Percentiles rank a stretch among this genome's conserved stretches.
phyloP scores from a whole-genome alignment of 2,329 filamentous ascomycete species.

The Neocatenulostroma microsporum region DNA sequence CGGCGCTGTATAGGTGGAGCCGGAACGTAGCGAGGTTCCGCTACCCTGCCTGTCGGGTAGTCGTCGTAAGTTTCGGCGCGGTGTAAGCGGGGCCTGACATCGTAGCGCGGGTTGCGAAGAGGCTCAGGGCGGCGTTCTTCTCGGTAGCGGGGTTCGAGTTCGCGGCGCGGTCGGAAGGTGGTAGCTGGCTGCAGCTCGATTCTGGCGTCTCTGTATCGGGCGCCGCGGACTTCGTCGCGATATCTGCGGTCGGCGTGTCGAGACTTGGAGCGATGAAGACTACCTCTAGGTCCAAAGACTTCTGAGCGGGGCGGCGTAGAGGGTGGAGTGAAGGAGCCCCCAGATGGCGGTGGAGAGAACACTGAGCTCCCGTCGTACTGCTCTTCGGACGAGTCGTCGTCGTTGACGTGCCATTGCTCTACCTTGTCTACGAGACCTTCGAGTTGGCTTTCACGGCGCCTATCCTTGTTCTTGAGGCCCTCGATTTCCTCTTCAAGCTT shows the following conservation, averaged over 20 bases:
- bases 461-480: slow-evolving; percentile 1
- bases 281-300: background rate
- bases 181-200: background rate
- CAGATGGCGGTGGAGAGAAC: slow-evolving; percentile 2
- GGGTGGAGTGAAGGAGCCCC: slow-evolving; percentile 7
- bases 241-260: background rate
- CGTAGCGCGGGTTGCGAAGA: background rate
- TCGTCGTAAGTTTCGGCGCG: slow-evolving; percentile 7
- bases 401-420: slow-evolving; percentile 7
- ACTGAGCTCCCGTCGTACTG: slow-evolving; percentile 2
- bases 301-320: slow-evolving; percentile 6
- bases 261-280: slow-evolving; percentile 4
- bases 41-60: slow-evolving; percentile 2
- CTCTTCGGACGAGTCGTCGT: slow-evolving; percentile 8
- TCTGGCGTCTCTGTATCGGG: background rate
- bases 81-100: background rate
- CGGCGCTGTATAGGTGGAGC: slow-evolving; percentile 1
- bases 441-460: slow-evolving; percentile 2
- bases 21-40: slow-evolving; percentile 1
- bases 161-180: background rate
- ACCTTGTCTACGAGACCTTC: slow-evolving; percentile 2
- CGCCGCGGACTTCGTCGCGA: background rate
- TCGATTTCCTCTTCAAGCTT: slow-evolving; percentile 1
- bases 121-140: background rate
- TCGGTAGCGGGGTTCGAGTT: background rate